Percentiles rank a stretch among this genome's conserved stretches.
phyloP scores from a whole-genome alignment of 768 basidiomycete genomes.

The Phlebiopsis gigantea region DNA sequence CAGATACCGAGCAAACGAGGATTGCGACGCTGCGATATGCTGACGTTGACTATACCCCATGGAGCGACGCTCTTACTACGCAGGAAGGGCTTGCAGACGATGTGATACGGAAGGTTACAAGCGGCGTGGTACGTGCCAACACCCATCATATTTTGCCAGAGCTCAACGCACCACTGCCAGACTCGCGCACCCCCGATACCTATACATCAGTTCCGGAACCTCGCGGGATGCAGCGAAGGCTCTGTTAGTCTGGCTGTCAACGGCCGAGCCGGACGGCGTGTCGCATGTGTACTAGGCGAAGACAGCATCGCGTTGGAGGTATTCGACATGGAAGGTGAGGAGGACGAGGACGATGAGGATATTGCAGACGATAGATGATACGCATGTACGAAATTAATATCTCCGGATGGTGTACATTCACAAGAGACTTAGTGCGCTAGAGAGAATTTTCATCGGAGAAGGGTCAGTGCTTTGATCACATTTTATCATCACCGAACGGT shows the following conservation, averaged over 20 bases:
- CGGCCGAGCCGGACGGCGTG: constrained; percentile 66
- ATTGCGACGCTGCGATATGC: constrained; percentile 54
- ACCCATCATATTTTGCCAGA: not conserved
- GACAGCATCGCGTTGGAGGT: constrained; percentile 63
- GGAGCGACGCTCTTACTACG: constrained; percentile 15
- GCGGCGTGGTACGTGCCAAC: constrained; percentile 48
- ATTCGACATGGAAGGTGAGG: constrained; percentile 69
- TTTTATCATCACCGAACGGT: too few relatives aligned
- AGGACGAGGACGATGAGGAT: constrained; percentile 25
- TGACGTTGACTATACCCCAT: not conserved
- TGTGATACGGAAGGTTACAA: constrained; percentile 49
- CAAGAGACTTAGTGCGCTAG: too few relatives aligned
- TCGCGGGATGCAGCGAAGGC: constrained; percentile 48
- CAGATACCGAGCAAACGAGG: not conserved
- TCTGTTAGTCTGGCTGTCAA: constrained; percentile 63
- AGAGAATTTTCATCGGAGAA: too few relatives aligned
- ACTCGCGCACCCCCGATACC: constrained; percentile 41
- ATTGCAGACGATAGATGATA: not conserved
- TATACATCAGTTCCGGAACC: constrained; percentile 52
- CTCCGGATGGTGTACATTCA: too few relatives aligned
- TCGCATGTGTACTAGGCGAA: constrained; percentile 68
- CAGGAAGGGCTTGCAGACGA: constrained; percentile 65
- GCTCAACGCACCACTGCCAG: constrained; percentile 30
- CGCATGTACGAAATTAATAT: too few relatives aligned
- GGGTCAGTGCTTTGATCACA: too few relatives aligned